These are phyloP conservation scores for Rhamnella rubrinervis DNA, from an alignment of 331 rosid genomes.

Conservation along the genomic window DNA sequence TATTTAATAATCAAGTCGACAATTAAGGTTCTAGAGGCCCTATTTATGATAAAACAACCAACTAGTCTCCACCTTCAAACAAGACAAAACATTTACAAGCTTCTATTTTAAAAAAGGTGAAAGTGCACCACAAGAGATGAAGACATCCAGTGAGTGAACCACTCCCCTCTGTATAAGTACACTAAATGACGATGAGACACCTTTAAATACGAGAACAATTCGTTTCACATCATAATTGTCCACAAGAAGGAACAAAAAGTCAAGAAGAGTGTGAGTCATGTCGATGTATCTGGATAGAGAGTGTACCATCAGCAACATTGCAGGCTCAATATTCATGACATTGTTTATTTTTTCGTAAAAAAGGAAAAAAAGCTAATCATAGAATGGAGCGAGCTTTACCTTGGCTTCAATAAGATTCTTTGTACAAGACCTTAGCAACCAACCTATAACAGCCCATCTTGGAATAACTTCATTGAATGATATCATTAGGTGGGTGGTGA, in stretches of 20 bases:
- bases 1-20: too few species aligned
- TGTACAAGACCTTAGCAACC: slow-evolving; percentile 60
- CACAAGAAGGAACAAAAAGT: slow-evolving; percentile 62
- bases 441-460: slow-evolving; percentile 82
- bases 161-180: slow-evolving; percentile 51
- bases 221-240: slow-evolving; percentile 60
- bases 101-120: slow-evolving; percentile 39
- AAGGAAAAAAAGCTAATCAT: slow-evolving; percentile 92
- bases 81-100: slow-evolving; percentile 21
- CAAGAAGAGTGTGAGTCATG: slow-evolving; percentile 61
- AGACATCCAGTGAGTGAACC: slow-evolving; percentile 51
- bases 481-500: slow-evolving; percentile 80
- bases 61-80: slow-evolving; percentile 5
- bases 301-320: slow-evolving; percentile 62
- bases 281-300: slow-evolving; percentile 57
- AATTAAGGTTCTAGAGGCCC: too few species aligned
- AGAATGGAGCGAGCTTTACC: slow-evolving; percentile 64
- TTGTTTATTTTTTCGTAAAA: slow-evolving; percentile 56
- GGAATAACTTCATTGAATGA: slow-evolving; percentile 76
- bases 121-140: slow-evolving; percentile 47
- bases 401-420: slow-evolving; percentile 47
- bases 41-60: too few species aligned
- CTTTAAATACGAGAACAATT: slow-evolving; percentile 41
- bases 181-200: slow-evolving; percentile 52
- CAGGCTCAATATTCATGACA: slow-evolving; percentile 87